Percentiles rank a stretch among this genome's conserved stretches.
phyloP scores from a whole-genome alignment of 495 filamentous ascomycete genomes.

The Daldinia concentrica region DNA sequence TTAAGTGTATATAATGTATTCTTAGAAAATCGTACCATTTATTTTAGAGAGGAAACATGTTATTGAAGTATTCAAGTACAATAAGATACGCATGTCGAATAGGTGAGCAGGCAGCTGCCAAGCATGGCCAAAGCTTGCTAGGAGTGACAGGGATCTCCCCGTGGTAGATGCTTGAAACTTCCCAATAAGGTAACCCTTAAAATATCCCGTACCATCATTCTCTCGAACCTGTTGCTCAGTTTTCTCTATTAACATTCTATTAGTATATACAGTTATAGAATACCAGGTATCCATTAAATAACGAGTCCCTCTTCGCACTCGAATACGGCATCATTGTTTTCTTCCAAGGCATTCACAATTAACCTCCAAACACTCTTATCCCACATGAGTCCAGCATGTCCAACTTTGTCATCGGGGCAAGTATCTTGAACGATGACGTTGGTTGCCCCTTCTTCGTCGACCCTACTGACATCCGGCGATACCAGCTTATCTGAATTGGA shows the following conservation, averaged over 20 bases:
- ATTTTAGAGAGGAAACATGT: too few relatives aligned
- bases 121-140: too few relatives aligned
- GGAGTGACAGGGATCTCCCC: too few relatives aligned
- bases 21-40: too few relatives aligned
- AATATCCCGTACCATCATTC: not conserved
- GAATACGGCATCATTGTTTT: slow-evolving; percentile 39
- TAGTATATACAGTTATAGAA: not conserved
- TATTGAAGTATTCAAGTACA: too few relatives aligned
- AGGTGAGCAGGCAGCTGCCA: too few relatives aligned
- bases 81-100: too few relatives aligned
- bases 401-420: slow-evolving; percentile 59
- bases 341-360: slow-evolving; percentile 61
- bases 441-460: slow-evolving; percentile 57
- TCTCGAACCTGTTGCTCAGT: not conserved
- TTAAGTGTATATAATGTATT: too few relatives aligned
- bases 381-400: slow-evolving; percentile 63
- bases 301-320: slow-evolving; percentile 41
- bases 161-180: too few relatives aligned
- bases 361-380: slow-evolving; percentile 65
- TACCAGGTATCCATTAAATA: slow-evolving; percentile 38
- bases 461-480: slow-evolving; percentile 53
- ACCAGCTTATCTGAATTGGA: slow-evolving; percentile 61
- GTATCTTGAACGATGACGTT: slow-evolving; percentile 60
- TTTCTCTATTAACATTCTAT: not conserved
- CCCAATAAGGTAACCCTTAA: too few relatives aligned